Evolutionary conservation across 2,329 filamentous ascomycete species (phyloP).

Genomic region (Penicillium paneum): DNA sequence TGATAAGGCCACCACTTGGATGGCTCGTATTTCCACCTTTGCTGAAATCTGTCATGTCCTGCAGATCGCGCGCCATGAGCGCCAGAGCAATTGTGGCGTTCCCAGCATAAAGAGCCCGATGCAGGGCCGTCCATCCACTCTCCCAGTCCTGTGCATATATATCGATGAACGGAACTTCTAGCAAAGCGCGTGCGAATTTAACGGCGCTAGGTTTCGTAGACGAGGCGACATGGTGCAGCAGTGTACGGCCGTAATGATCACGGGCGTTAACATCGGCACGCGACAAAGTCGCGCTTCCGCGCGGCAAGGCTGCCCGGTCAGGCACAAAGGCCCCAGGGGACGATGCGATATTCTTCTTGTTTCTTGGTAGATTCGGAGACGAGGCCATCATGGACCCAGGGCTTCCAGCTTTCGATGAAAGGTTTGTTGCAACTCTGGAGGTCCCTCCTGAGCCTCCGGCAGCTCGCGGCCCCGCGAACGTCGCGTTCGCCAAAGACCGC

Average conservation of each 20-base stretch:
- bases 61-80: constrained; percentile 73
- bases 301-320: constrained; percentile 33
- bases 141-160: constrained; percentile 83
- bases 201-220: constrained; percentile 67
- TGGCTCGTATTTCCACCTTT: constrained; percentile 54
- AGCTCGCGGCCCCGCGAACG: constrained; percentile 32
- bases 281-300: constrained; percentile 41
- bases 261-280: constrained; percentile 77
- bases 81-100: constrained; percentile 82
- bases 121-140: constrained; percentile 93
- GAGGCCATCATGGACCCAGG: constrained; percentile 29
- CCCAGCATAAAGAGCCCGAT: constrained; percentile 84
- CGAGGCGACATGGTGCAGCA: constrained; percentile 80
- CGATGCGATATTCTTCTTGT: constrained; percentile 44
- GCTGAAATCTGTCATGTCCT: constrained; percentile 61
- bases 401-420: constrained; percentile 29
- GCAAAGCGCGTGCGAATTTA: constrained; percentile 71
- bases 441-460: constrained; percentile 24
- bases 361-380: constrained; percentile 46
- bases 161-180: constrained; percentile 80
- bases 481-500: constrained; percentile 74
- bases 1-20: constrained; percentile 73
- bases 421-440: constrained; percentile 12
- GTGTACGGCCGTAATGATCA: constrained; percentile 74
- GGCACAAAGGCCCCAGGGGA: constrained; percentile 48